Evolutionary conservation across 306 rosid species (phyloP), one percentile per base, ranked within the genome.

Genomic region (Morella rubra): DNA sequence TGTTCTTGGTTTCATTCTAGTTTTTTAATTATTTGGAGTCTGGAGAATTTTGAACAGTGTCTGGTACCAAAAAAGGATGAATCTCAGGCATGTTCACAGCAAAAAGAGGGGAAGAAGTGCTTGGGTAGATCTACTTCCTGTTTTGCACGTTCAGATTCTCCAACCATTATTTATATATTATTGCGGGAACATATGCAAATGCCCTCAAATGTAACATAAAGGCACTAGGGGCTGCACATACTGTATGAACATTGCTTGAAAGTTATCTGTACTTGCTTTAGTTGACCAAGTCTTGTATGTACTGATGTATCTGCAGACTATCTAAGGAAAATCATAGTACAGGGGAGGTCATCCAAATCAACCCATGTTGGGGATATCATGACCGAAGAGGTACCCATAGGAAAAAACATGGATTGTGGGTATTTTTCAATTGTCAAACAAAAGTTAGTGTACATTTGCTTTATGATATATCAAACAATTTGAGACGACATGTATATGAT

Each of bases 301-400:
- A 49, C 54, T 61, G 73, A 37, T 41, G 1, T n/a, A 20, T 83
- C 72, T 55, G 27, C 87, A 96, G 99, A 96, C 91, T 96, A 96
- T 83, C 91, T 96, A 71, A 78, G 99, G 84, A 96, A 96, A 96
- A 96, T 96, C 89, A 92, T 96, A 19, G 97, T 96, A 77, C 99
- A 96, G 85, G 99, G 99, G 72, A 91, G 98, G 78, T 96, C 99
- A 60, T 96, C 99, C 86, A 96, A 96, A 86, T 88, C 97, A 65
- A 96, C 99, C 40, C 92, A 92, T 87, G 99, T 96, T 50, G 99
- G 99, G 71, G 99, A 96, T 82, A 96, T 96, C 76, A 96, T 96
- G 99, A 96, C 99, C 15, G 99, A 96, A 79, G 99, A 96, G 98
- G 99, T 96, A 91, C 67, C 64, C 20, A 19, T 53, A 15, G 15